Evolutionary conservation across 2,329 filamentous ascomycete species (phyloP), one percentile per base, ranked within the genome.

Genomic region (Chaetomiaceae sp.): DNA sequence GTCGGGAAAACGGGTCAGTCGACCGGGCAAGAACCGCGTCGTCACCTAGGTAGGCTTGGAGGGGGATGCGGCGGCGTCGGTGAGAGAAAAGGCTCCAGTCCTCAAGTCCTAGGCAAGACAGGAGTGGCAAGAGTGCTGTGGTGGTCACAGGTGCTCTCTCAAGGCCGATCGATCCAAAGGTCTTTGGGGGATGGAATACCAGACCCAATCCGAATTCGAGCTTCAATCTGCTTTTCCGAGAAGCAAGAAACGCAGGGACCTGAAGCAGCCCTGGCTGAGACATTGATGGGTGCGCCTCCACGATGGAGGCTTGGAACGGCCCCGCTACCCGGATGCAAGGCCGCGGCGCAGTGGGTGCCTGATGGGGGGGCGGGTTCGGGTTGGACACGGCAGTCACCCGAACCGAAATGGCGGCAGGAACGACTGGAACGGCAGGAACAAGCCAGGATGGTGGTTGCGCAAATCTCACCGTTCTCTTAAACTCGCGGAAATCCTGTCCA

Each of bases 111-210:
- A n/a, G n/a, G n/a, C n/a, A n/a, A n/a, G n/a, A n/a, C n/a, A 30
- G 30, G 38, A 30, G 34, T 14, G 25, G 34, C 17, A 7, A 21
- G 3, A 23, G 13, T 31, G 2, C 23, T 38, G 16, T 27, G n/a
- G n/a, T n/a, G n/a, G n/a, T n/a, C n/a, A 27, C 25, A 12, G 25
- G 6, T 5, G 25, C 25, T 27, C 35, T 23, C 14, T 30, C 9
- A 43, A 43, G 46, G 46, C 46, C 38, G 46, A 43, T 43, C 39
- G n/a, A n/a, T n/a, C n/a, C n/a, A n/a, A n/a, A n/a, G n/a, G n/a
- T n/a, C n/a, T n/a, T n/a, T n/a, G n/a, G n/a, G n/a, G n/a, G n/a
- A n/a, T n/a, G n/a, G n/a, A n/a, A n/a, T n/a, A n/a, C n/a, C n/a
- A n/a, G n/a, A n/a, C n/a, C n/a, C n/a, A 17, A 25, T 31, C 23